Evolutionary conservation across 768 basidiomycete genomes (phyloP).

Genomic region (Pleurotus giganteus): DNA sequence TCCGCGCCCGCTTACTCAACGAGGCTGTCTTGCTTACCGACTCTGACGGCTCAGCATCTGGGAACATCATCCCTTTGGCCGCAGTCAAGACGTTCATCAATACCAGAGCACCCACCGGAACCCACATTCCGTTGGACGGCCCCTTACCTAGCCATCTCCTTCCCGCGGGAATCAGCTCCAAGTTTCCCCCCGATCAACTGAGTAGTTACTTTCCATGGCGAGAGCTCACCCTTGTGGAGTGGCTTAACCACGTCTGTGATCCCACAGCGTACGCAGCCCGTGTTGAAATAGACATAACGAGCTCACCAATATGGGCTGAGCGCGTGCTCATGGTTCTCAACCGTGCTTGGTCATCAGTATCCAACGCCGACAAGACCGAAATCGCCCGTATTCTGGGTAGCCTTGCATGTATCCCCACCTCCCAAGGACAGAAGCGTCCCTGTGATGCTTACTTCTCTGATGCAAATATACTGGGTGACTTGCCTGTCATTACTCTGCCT

Average conservation of each 20-base stretch:
- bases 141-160: slow-evolving; percentile 76
- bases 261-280: slow-evolving; percentile 38
- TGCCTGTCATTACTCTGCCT: slow-evolving; percentile 75
- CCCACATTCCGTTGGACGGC: slow-evolving; percentile 64
- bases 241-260: slow-evolving; percentile 66
- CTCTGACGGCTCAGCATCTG: slow-evolving; percentile 31
- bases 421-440: slow-evolving; percentile 70
- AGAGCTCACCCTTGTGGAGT: slow-evolving; percentile 73
- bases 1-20: slow-evolving; percentile 63
- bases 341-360: slow-evolving; percentile 70
- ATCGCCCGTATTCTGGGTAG: slow-evolving; percentile 47
- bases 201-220: slow-evolving; percentile 66
- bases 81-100: slow-evolving; percentile 73
- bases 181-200: slow-evolving; percentile 52
- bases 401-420: slow-evolving; percentile 69
- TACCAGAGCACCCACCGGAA: slow-evolving; percentile 44
- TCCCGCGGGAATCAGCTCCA: slow-evolving; percentile 61
- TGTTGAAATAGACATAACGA: slow-evolving; percentile 57
- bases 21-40: slow-evolving; percentile 60
- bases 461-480: slow-evolving; percentile 86
- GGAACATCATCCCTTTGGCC: slow-evolving; percentile 67
- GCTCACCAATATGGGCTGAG: slow-evolving; percentile 77
- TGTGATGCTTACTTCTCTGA: slow-evolving; percentile 80
- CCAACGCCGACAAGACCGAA: slow-evolving; percentile 42
- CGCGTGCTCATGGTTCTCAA: slow-evolving; percentile 65